Evolutionary conservation across 495 filamentous ascomycete species (phyloP).

Genomic region (Daldinia childiae): DNA sequence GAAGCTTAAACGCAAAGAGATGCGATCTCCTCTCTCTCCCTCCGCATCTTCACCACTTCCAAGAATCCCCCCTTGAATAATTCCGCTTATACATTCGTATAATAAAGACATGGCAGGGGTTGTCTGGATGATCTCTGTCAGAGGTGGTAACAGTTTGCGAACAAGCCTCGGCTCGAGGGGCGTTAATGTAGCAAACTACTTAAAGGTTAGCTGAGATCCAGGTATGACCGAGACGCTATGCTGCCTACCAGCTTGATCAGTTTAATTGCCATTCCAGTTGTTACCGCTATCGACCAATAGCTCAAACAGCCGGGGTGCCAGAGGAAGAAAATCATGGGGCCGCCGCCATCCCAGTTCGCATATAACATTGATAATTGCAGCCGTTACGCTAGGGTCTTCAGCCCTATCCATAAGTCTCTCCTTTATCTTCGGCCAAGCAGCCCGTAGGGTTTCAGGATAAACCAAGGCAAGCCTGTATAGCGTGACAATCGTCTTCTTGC

Average conservation of each 20-base stretch:
- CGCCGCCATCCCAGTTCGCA: constrained; percentile 95
- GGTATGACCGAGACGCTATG: background rate
- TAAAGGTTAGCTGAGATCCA: constrained; percentile 42
- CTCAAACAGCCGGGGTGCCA: constrained; percentile 92
- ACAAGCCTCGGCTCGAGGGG: constrained; percentile 91
- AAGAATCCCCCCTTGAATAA: constrained; percentile 94
- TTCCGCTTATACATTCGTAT: constrained; percentile 98
- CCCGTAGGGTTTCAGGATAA: constrained; percentile 90
- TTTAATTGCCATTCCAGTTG: constrained; percentile 99
- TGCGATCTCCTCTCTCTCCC: constrained; percentile 92
- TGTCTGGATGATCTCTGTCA: constrained; percentile 90
- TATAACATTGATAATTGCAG: constrained; percentile 94
- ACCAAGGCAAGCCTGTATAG: constrained; percentile 91
- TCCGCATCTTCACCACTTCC: constrained; percentile 76
- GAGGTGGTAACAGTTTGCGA: constrained; percentile 91
- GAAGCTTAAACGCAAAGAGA: constrained; percentile 89
- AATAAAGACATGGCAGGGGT: constrained; percentile 96
- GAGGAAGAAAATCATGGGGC: constrained; percentile 89
- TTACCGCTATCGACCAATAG: constrained; percentile 91
- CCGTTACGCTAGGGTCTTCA: constrained; percentile 92
- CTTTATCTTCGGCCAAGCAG: constrained; percentile 96
- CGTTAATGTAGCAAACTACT: constrained; percentile 91
- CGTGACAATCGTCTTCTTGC: constrained; percentile 95
- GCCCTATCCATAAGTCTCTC: constrained; percentile 89
- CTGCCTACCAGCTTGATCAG: constrained; percentile 88